phyloP scores from a whole-genome alignment of 2,329 filamentous ascomycete species.

The Amphichorda felina region DNA sequence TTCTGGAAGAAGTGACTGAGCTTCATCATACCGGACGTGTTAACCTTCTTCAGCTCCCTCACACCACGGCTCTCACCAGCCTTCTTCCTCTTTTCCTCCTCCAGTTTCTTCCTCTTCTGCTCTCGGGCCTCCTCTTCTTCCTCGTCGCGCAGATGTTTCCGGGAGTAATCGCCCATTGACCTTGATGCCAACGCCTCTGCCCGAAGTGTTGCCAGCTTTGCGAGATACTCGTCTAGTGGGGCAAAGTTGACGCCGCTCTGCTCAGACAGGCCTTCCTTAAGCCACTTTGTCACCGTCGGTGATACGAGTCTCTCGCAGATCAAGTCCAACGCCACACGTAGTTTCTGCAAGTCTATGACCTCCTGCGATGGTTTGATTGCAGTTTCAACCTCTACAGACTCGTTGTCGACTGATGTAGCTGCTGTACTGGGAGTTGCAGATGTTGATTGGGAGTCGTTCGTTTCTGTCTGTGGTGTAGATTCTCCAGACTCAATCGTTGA shows the following conservation, averaged over 20 bases:
- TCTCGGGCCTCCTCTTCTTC: constrained; percentile 52
- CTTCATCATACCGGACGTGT: constrained; percentile 92
- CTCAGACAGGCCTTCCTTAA: constrained; percentile 29
- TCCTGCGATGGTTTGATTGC: constrained; percentile 34
- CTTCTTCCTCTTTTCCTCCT: constrained; percentile 83
- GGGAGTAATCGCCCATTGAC: constrained; percentile 56
- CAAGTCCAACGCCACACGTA: constrained; percentile 53
- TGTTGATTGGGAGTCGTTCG: constrained; percentile 28
- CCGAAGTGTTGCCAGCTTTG: constrained; percentile 52
- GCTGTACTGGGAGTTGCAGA: constrained; percentile 20
- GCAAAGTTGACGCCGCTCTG: constrained; percentile 47
- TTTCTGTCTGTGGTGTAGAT: constrained; percentile 12
- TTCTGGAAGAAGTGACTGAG: constrained; percentile 90
- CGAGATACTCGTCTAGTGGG: constrained; percentile 59
- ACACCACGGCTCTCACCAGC: constrained; percentile 62
- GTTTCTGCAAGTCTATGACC: constrained; percentile 47
- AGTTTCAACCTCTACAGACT: constrained; percentile 16
- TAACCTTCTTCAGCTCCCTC: constrained; percentile 75
- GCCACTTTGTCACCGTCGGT: constrained; percentile 22
- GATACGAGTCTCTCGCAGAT: constrained; percentile 51
- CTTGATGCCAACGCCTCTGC: constrained; percentile 60
- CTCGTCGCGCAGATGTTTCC: constrained; percentile 56
- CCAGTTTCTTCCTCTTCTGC: constrained; percentile 75
- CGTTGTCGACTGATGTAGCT: constrained; percentile 31
- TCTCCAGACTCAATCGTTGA: constrained; percentile 8